phyloP scores from a whole-genome alignment of 768 basidiomycete genomes.

The Lyophyllum semitale region DNA sequence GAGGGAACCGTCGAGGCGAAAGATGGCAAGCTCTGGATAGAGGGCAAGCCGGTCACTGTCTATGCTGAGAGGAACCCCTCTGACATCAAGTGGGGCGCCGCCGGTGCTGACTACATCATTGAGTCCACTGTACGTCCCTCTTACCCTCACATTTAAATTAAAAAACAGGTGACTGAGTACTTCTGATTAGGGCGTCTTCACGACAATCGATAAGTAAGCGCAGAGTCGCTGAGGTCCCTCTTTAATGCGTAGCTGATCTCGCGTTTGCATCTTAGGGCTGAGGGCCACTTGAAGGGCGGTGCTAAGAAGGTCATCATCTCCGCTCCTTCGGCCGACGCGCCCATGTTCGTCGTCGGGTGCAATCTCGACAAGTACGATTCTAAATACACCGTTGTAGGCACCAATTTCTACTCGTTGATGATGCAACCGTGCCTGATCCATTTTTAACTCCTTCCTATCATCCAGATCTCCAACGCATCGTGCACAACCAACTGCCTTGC shows the following conservation, averaged over 20 bases:
- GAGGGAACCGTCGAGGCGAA: constrained; percentile 79
- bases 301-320: constrained; percentile 99
- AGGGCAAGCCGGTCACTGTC: constrained; percentile 76
- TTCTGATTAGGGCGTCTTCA: constrained; percentile 86
- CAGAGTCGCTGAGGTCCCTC: background rate
- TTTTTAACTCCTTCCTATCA: background rate
- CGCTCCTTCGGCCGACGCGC: constrained; percentile 95
- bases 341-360: constrained; percentile 94
- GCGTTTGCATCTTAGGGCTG: constrained; percentile 54
- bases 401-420: constrained; percentile 7
- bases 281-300: constrained; percentile 93
- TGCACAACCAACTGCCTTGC: constrained; percentile 99
- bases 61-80: constrained; percentile 87
- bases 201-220: constrained; percentile 83
- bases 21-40: constrained; percentile 88
- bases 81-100: constrained; percentile 78
- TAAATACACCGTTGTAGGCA: constrained; percentile 79
- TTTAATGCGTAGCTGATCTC: constrained; percentile 15
- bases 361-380: constrained; percentile 93
- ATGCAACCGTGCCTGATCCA: constrained; percentile 4
- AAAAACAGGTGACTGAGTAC: background rate
- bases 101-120: constrained; percentile 90
- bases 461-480: constrained; percentile 93
- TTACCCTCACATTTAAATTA: background rate
- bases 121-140: constrained; percentile 80